Conservation (phyloP, 176 grass and related monocot species). For the Sorghum bicolor region DNA sequence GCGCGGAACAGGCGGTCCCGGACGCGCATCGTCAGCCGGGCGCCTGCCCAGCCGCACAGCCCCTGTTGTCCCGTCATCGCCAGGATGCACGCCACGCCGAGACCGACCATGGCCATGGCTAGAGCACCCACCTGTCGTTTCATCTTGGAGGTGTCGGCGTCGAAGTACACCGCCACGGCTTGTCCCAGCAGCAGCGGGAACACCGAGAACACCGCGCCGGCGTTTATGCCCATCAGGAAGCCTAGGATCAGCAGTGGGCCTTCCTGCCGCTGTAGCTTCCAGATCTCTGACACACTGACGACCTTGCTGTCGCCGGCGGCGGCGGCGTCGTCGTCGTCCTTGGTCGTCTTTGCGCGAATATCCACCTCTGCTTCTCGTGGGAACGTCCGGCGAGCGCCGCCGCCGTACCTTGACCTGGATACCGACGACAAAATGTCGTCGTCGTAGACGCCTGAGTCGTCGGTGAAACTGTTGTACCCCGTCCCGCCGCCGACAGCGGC, state of each 20-base stretch:
- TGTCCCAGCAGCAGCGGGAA: slow-evolving; percentile 62
- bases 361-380: not conserved
- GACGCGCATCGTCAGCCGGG: slow-evolving; percentile 46
- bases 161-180: slow-evolving; percentile 59
- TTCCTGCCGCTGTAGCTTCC: slow-evolving; percentile 51
- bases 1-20: slow-evolving; percentile 47
- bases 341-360: not conserved
- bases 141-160: slow-evolving; percentile 36
- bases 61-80: slow-evolving; percentile 68
- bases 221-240: slow-evolving; percentile 47
- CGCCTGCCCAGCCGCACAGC: slow-evolving; percentile 55
- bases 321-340: not conserved
- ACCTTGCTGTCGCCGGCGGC: not conserved
- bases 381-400: not conserved
- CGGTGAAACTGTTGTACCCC: slow-evolving; percentile 20
- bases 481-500: not conserved
- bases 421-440: not conserved
- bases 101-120: slow-evolving; percentile 37
- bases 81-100: slow-evolving; percentile 53
- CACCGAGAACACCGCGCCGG: slow-evolving; percentile 58
- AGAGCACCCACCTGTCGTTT: slow-evolving; percentile 47
- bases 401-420: slow-evolving; percentile 29
- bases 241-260: slow-evolving; percentile 41
- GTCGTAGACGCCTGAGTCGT: not conserved
- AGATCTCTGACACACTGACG: slow-evolving; percentile 25